Conservation (phyloP, 805 yeast genomes). For the Ogataea sp. region DNA sequence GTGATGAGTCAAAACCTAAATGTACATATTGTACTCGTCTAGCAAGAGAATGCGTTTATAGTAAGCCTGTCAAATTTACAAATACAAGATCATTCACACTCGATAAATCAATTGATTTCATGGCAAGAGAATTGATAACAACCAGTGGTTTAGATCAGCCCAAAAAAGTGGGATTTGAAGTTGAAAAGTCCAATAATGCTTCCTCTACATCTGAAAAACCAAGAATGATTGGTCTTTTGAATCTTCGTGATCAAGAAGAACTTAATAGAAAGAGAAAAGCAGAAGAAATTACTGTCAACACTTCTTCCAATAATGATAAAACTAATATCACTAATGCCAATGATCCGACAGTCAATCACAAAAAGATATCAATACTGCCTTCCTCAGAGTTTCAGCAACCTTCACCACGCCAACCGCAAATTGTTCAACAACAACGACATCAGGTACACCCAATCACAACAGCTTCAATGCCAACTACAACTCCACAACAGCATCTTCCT, state of each 20-base stretch:
- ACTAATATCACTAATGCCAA: no score
- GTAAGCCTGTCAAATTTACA: constrained; percentile 25
- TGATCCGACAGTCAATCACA: no score
- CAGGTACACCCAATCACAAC: no score
- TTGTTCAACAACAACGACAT: no score
- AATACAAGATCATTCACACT: constrained; percentile 22
- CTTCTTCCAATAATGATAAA: no score
- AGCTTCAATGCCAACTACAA: neutral
- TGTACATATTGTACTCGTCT: constrained; percentile 34
- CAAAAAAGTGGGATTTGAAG: no score
- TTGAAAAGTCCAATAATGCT: no score
- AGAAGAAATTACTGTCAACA: no score
- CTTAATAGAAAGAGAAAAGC: neutral
- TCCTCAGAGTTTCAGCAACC: neutral
- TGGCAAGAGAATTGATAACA: no score
- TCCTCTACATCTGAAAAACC: neutral
- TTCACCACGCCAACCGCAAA: no score
- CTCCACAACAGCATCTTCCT: no score
- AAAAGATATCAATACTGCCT: neutral
- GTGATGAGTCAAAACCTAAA: constrained; percentile 30
- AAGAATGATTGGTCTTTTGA: neutral
- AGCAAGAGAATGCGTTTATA: constrained; percentile 30
- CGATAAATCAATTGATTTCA: neutral
- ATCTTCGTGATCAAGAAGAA: constrained; percentile 1
- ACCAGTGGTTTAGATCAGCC: no score